These are phyloP conservation scores for Lumnitzera racemosa DNA, from an alignment of 345 rosid genomes.

Conservation along the genomic window DNA sequence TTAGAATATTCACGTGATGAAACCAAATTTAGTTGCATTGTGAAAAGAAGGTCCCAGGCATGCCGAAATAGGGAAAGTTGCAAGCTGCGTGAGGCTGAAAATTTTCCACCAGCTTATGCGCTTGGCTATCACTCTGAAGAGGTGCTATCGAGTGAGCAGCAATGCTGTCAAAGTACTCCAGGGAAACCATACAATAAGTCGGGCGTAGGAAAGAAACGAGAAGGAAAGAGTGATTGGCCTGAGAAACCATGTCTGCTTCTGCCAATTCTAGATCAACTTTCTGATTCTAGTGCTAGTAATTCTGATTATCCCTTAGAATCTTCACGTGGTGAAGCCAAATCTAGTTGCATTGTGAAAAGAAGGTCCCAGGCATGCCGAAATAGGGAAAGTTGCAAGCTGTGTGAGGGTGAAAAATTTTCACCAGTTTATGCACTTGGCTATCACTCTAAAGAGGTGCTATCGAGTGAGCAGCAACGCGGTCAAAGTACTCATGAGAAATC, in stretches of 20 bases:
- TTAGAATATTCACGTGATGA: too few relatives aligned
- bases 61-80: not conserved
- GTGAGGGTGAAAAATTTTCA: not conserved
- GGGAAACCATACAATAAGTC: too few relatives aligned
- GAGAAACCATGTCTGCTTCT: not conserved
- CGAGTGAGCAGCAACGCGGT: not conserved
- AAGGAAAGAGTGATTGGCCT: not conserved
- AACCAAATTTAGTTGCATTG: too few relatives aligned
- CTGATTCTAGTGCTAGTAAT: not conserved
- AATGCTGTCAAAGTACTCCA: too few relatives aligned
- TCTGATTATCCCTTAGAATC: too few relatives aligned
- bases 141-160: not conserved
- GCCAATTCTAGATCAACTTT: slow-evolving; percentile 1
- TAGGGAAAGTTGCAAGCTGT: not conserved
- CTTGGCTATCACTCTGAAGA: slow-evolving; percentile 3
- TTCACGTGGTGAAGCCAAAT: too few relatives aligned
- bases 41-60: not conserved
- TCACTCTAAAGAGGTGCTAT: not conserved
- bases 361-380: not conserved
- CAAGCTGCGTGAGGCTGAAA: slow-evolving; percentile 1
- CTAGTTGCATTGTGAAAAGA: not conserved
- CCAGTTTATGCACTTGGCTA: not conserved
- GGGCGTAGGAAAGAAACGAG: too few relatives aligned
- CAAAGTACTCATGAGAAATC: too few relatives aligned
- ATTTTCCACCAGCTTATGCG: too few relatives aligned